Evolutionary conservation across 495 filamentous ascomycete species (phyloP), one percentile per base, ranked within the genome.

Genomic region (Lasiosphaeria miniovina): DNA sequence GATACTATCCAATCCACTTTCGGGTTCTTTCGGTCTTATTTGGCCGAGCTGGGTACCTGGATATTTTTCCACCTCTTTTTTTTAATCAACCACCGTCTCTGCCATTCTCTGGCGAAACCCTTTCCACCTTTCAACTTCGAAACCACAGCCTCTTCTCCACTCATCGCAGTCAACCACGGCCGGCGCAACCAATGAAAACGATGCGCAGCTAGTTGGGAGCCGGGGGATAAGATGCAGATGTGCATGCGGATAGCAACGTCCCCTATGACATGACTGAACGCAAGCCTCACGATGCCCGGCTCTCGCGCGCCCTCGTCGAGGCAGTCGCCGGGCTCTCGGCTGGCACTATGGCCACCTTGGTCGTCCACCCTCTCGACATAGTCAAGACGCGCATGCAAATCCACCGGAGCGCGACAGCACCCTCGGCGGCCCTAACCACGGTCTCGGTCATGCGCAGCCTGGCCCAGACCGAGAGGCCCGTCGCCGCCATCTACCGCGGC

Each of bases 351-450:
- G 87, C 91, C 15, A 96, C 94, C 36, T 81, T 97, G 58, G 80
- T 83, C 54, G 87, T 88, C 33, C 90, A 93, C 76, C 94, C 94
- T 17, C 81, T 99, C 54, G 94, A 99, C 75, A 84, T 98, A 59
- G 82, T 98, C 67, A 99, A 99, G 77, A 97, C 92, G 43, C 88
- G 94, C 59, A 84, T 99, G 65, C 94, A 99, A 77, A 75, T 79
- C 55, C 61, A 79, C 63, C 74, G 74, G 58, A 67, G 53, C 60
- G 52, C 66, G 43, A 65, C 70, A 55, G 65, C 74, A 59, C 58
- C 68, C 57, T 57, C 66, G 33, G 50, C 54, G 9, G 55, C 69
- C 56, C 71, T 69, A 31, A 75, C 75, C 31, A 80, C 72, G 49
- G 52, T 80, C 54, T 71, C 75, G 49, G 68, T 83, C 57, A 68